Percentiles rank a stretch among this genome's conserved stretches.
Evolutionary conservation across 164 flowering plant genomes (phyloP).

Genomic region (Umbellularia californica): DNA sequence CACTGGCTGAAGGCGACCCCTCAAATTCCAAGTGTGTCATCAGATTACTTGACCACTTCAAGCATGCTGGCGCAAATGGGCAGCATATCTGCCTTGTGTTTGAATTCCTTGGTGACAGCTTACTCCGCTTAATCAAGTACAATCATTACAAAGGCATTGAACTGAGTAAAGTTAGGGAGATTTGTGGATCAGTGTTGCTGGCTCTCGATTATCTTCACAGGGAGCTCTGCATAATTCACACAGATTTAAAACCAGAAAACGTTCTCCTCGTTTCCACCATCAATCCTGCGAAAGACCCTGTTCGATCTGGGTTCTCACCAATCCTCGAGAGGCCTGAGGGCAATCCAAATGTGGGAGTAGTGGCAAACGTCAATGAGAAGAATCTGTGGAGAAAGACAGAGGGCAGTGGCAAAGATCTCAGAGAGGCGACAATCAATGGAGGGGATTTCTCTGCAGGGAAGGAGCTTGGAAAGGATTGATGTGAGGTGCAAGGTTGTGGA

Average conservation of each 20-base stretch:
- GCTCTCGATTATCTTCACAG: slow-evolving; percentile 89
- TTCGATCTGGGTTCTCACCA: slow-evolving; percentile 58
- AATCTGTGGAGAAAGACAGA: slow-evolving; percentile 74
- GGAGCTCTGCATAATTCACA: slow-evolving; percentile 71
- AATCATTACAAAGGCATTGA: slow-evolving; percentile 66
- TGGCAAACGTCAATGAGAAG: slow-evolving; percentile 54
- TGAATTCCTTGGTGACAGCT: slow-evolving; percentile 87
- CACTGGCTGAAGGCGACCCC: slow-evolving; percentile 72
- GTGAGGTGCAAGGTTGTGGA: slow-evolving; percentile 87
- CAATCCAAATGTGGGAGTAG: slow-evolving; percentile 47
- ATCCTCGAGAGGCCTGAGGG: slow-evolving; percentile 87
- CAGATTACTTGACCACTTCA: slow-evolving; percentile 72
- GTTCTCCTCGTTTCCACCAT: slow-evolving; percentile 71
- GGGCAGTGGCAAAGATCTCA: slow-evolving; percentile 76
- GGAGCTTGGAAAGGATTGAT: slow-evolving; percentile 70
- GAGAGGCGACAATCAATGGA: slow-evolving; percentile 62
- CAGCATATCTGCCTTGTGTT: slow-evolving; percentile 90
- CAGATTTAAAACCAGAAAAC: slow-evolving; percentile 92
- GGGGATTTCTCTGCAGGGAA: slow-evolving; percentile 34
- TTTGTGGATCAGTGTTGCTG: slow-evolving; percentile 67
- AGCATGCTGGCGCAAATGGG: slow-evolving; percentile 90
- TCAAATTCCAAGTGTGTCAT: slow-evolving; percentile 55
- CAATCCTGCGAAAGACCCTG: slow-evolving; percentile 81
- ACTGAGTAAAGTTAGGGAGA: slow-evolving; percentile 70
- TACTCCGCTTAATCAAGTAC: slow-evolving; percentile 61